These are phyloP conservation scores for Allium sativum DNA, from an alignment of 106 monocot genomes.

Conservation along the genomic window DNA sequence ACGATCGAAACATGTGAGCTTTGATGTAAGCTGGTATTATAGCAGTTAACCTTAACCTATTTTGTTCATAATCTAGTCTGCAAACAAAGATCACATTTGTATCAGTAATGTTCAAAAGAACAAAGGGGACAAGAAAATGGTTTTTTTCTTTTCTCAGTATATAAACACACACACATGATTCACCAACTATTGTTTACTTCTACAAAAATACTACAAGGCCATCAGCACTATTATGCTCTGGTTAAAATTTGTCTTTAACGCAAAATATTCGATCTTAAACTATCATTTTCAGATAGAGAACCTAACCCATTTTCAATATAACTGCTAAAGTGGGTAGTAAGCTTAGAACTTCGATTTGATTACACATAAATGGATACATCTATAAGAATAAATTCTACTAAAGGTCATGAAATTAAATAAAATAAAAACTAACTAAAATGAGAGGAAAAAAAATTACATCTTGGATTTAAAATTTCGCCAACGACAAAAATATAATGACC, in stretches of 20 bases:
- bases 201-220: not conserved
- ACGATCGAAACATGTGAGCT: no score
- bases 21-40: not conserved
- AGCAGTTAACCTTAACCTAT: constrained; percentile 90
- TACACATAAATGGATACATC: not conserved
- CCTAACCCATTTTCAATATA: no score
- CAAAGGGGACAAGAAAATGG: not conserved
- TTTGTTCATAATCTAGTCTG: constrained; percentile 94
- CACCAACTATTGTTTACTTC: no score
- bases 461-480: constrained; percentile 69
- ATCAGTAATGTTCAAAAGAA: constrained; percentile 7
- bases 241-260: not conserved
- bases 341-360: not conserved
- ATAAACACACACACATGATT: no score
- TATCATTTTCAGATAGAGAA: no score
- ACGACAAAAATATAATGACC: constrained; percentile 82
- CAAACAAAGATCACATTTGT: constrained; percentile 10
- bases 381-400: not conserved
- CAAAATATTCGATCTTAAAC: not conserved
- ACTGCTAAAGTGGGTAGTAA: not conserved
- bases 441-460: constrained; percentile 47
- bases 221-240: not conserved
- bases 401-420: not conserved
- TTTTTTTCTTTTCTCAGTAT: no score
- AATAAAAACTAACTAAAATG: not conserved